Percentiles rank a stretch among this genome's conserved stretches.
These are phyloP conservation scores for Ophiostoma perfectum DNA, from an alignment of 2,329 filamentous ascomycete genomes.

Conservation along the genomic window DNA sequence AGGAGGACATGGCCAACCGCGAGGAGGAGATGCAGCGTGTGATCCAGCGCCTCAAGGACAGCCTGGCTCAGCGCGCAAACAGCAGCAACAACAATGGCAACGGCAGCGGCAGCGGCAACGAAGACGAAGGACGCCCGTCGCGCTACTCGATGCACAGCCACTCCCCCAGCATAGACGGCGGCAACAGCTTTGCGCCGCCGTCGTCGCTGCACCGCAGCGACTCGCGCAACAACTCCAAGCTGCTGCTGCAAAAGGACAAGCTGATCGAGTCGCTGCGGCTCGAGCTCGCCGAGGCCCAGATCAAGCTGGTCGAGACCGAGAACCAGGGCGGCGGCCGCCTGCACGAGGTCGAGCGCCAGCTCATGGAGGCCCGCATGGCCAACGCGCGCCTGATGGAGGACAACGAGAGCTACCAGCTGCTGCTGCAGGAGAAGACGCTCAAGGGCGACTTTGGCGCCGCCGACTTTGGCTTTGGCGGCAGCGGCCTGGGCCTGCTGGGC, in stretches of 20 bases:
- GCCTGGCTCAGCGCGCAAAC: constrained; percentile 62
- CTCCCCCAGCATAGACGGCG: constrained; percentile 64
- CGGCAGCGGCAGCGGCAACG: constrained; percentile 27
- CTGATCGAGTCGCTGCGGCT: constrained; percentile 87
- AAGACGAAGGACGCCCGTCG: constrained; percentile 54
- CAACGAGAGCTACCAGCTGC: constrained; percentile 94
- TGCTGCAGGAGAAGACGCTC: constrained; percentile 89
- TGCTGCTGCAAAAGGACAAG: constrained; percentile 92
- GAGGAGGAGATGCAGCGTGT: constrained; percentile 88
- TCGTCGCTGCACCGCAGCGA: constrained; percentile 81
- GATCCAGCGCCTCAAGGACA: constrained; percentile 88
- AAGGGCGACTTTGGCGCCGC: constrained; percentile 86
- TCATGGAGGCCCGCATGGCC: constrained; percentile 89
- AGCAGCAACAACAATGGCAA: not conserved
- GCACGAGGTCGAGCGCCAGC: constrained; percentile 81
- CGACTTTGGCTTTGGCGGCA: constrained; percentile 66
- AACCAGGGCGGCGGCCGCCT: constrained; percentile 84
- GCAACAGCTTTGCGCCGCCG: constrained; percentile 73
- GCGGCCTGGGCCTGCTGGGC: constrained; percentile 21
- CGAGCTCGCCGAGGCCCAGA: constrained; percentile 89
- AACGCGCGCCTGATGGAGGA: constrained; percentile 97
- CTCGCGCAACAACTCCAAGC: constrained; percentile 80
- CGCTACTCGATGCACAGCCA: constrained; percentile 48
- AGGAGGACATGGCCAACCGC: constrained; percentile 75
- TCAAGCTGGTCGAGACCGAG: constrained; percentile 90